Evolutionary conservation across 495 filamentous ascomycete species (phyloP), one percentile per base, ranked within the genome.

Genomic region (Aspergillus saccharolyticus): DNA sequence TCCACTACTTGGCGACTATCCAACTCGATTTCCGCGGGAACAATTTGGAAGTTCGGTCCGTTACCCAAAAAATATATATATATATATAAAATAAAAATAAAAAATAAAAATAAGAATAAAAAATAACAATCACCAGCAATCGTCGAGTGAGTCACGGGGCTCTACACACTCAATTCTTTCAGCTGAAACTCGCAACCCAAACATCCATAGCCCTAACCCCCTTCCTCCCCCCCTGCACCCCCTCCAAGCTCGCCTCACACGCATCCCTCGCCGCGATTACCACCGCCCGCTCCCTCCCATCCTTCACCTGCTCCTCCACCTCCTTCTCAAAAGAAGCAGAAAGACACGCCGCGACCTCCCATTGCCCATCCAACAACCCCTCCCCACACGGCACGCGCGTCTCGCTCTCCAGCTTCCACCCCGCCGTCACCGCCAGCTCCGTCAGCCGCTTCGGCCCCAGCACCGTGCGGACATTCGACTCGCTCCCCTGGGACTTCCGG

Each of bases 191-290:
- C 42, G 64, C 76, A 58, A 70, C 69, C 77, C 78, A 80, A 53
- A 76, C 69, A 73, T 79, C 76, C 77, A 79, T 79, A 21, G 69
- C 66, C 63, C 66, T 69, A 33, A 74, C 71, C 24, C 63, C 63
- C 56, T 71, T 65, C 58, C 63, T 59, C 12, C 69, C 71, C 0
- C 66, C 70, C 44, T 61, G 46, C 17, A 68, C 21, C 21, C 52
- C 57, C 39, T 68, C 62, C 52, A 74, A 66, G 16, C 62, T 67
- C 14, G 62, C 66, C 52, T 66, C 56, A 42, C 66, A 59, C 2
- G 72, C 74, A 62, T 76, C 71, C 62, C 62, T 63, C 55, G 65
- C 63, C 12, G 67, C 65, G 51, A 60, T 33, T 52, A 79, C 20
- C 15, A 70, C 54, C 14, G 60, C 66, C 59, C 63, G 68, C 22